Evolutionary conservation across 768 basidiomycete species (phyloP), one percentile per base, ranked within the genome.

Genomic region (Naganishia friedmannii): DNA sequence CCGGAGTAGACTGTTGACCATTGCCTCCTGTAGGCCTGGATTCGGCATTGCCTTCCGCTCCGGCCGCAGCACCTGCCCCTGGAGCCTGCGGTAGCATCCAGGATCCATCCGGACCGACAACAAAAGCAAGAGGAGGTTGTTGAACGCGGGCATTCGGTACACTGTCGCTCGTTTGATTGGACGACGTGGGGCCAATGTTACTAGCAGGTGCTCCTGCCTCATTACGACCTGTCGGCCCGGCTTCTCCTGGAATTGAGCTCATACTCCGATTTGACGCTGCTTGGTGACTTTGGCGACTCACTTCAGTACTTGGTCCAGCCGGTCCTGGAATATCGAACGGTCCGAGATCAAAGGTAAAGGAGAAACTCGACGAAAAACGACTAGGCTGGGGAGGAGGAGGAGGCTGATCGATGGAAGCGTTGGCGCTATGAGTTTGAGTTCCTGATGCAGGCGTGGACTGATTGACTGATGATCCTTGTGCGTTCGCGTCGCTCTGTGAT

Each of bases 311-410:
- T 32, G 54, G 54, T 17, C 54, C 54, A 34, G 37, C 31, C 31
- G 34, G n/a, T 34, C 31, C 32, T 37, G 60, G 39, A 29, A 34
- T 45, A 42, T 63, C 23, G 23, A 63, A 26, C 2, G 57, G 60
- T 26, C 60, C 60, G 19, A 63, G 37, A 29, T 63, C 60, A 26
- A 63, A 63, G 39, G 60, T 63, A 26, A 63, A 45, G 13, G 60
- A 45, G 26, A 63, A 63, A 2, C 39, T 26, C 2, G 60, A 42
- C 17, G 60, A 29, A 34, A 55, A 21, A 17, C 5, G 32, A 58
- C 6, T 12, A 58, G 57, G 7, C 12, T 15, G 39, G 9, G 21
- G 60, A 4, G 3, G 60, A 42, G 42, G 42, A 8, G 60, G 12
- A 15, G 37, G 39, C 23, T n/a, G 60, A 13, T 7, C 26, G 48